Percentiles rank a stretch among this genome's conserved stretches.
Evolutionary conservation across 1,139 yeast species (phyloP).

Genomic region (Trichomonascaceae sp.): DNA sequence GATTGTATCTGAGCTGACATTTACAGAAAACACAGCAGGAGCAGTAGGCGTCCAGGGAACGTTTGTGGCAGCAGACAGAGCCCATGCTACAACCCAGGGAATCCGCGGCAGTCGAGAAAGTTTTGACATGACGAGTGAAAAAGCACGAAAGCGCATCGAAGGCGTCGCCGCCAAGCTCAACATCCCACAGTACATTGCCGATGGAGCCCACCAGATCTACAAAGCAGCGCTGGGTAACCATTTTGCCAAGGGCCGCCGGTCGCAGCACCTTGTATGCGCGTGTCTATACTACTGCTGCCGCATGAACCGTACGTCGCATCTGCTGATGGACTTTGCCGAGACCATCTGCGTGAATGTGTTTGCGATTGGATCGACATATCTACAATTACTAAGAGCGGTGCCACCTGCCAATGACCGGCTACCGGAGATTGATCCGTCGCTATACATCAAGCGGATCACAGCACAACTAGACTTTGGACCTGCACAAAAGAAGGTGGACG

Average conservation of each 20-base stretch:
- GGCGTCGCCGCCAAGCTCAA: constrained; percentile 67
- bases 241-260: constrained; percentile 89
- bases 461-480: constrained; percentile 66
- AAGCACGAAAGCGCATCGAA: constrained; percentile 64
- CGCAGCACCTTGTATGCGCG: constrained; percentile 90
- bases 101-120: constrained; percentile 52
- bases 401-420: constrained; percentile 39
- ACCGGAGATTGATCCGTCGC: constrained; percentile 87
- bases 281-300: constrained; percentile 93
- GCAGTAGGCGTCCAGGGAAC: constrained; percentile 95
- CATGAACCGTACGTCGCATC: constrained; percentile 78
- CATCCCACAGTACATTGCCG: constrained; percentile 75
- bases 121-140: constrained; percentile 73
- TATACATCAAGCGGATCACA: constrained; percentile 88
- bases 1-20: constrained; percentile 88
- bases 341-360: constrained; percentile 82
- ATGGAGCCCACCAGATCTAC: constrained; percentile 83
- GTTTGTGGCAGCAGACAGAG: constrained; percentile 80
- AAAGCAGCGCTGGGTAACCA: constrained; percentile 71
- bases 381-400: constrained; percentile 74
- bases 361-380: constrained; percentile 88
- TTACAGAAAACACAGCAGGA: constrained; percentile 84
- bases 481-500: constrained; percentile 49
- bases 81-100: constrained; percentile 58
- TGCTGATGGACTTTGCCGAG: constrained; percentile 90